Base-by-base conservation (phyloP, 257 asterid species). In the Catharanthus roseus region DNA sequence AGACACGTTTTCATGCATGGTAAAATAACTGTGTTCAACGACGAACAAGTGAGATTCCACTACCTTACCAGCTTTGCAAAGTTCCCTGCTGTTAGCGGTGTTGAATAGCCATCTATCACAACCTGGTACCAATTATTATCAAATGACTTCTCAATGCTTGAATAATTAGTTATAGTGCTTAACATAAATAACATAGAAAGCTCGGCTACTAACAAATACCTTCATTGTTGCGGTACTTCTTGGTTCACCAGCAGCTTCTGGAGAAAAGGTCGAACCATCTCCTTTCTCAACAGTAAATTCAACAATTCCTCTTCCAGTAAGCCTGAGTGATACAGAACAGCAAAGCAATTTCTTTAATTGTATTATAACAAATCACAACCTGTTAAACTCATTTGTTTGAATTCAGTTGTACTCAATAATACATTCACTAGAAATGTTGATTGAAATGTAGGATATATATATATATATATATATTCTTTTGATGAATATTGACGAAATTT, bases 51-150 rank as follows among this genome's bases (percentile, higher is more conserved):
- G 77, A 79, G 83, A 78, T 82, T 87, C 75, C 89, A 82, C 79
- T 87, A 93, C 96, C 96, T 93, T 93, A 93, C 99, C 99, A 91
- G 95, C 86, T 93, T 91, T 68, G 95, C 96, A 28, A 93, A 91
- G 86, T 93, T 93, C 81, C 99, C 97, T 21, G 99, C 97, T 0
- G 99, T 93, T 74, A 93, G 86, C 60, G 97, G 99, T 13, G 99
- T 95, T 19, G 97, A 93, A 76, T 82, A 93, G 69, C 99, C 99
- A 79, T 93, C 99, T 67, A 93, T 9, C 74, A 89, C 95, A 76
- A 89, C 91, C 99, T 93, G 82, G 63, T 58, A 28, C 72, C 75
- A 54, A 33, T 33, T 19, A 49, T 34, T 19, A 6, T 33, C 47
- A 34, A 34, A 18, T 19, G 28, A 24, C 33, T 38, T 62, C 21